Evolutionary conservation across 1,284 basidiomycete genomes (phyloP).

Genomic region (Sanghuangporus sanghuang): DNA sequence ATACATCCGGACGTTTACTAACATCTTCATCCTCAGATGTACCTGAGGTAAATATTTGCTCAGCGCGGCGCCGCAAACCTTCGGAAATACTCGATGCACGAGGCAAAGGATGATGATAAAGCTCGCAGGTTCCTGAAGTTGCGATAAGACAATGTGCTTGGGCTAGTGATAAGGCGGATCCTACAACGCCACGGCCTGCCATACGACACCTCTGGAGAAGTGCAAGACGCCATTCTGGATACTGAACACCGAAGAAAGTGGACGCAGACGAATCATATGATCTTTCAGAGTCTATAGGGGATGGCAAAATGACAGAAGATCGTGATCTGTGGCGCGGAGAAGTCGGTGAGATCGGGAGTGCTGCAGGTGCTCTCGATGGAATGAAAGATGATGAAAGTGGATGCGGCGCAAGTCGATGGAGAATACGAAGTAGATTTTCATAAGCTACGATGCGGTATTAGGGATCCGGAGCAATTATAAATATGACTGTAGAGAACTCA

Average conservation of each 20-base stretch:
- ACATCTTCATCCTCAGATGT: conserved; percentile 11
- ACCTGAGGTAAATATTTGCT: background rate
- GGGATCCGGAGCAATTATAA: background rate
- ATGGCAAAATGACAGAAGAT: conserved; percentile 12
- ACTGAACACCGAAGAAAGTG: conserved; percentile 35
- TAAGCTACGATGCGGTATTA: conserved; percentile 35
- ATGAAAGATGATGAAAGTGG: conserved; percentile 44
- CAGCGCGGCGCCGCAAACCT: conserved; percentile 7
- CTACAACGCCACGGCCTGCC: conserved; percentile 50
- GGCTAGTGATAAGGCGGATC: conserved; percentile 36
- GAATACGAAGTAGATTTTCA: conserved; percentile 50
- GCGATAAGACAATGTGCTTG: conserved; percentile 38
- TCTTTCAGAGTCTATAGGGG: conserved; percentile 5
- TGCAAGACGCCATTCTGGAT: conserved; percentile 57
- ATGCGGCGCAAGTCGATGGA: conserved; percentile 47
- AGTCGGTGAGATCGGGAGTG: conserved; percentile 20
- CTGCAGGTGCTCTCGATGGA: conserved; percentile 23
- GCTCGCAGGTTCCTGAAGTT: conserved; percentile 12
- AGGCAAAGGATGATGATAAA: conserved; percentile 9
- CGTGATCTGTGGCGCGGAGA: conserved; percentile 9
- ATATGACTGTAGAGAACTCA: conserved; percentile 24
- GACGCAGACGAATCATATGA: background rate
- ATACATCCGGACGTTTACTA: conserved; percentile 17
- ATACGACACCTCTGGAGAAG: conserved; percentile 44
- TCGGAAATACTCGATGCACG: conserved; percentile 16